Evolutionary conservation across 495 filamentous ascomycete species (phyloP), one percentile per base, ranked within the genome.

Genomic region (Penicillium steckii): DNA sequence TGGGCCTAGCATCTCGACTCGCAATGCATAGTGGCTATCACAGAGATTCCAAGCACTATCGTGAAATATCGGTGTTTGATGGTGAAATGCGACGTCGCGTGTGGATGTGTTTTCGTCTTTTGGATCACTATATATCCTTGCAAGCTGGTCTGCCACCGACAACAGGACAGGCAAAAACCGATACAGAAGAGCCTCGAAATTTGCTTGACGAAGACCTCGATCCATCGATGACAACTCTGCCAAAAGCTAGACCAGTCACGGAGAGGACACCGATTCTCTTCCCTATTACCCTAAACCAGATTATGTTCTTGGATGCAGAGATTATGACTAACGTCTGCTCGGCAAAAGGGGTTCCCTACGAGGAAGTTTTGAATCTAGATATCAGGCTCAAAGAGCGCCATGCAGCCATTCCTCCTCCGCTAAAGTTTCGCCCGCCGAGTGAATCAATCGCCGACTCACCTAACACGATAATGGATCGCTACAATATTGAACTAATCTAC

Each of bases 391-490:
- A 84, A 40, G 83, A 87, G 41, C 69, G 83, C 17, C 81, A 81
- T 51, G 77, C 73, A 12, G 73, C 72, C 21, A 75, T 90, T 15
- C 86, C 91, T 18, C 80, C 82, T 7, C 84, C 91, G 62, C 72
- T 95, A 7, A 81, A 78, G 44, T 70, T 90, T 21, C 80, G 82
- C 25, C 72, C 83, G 1, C 72, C 89, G 18, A 84, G 86, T 42
- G 85, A 87, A 54, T 80, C 74, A 12, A 82, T 79, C 8, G 76
- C 82, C n/a, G 90, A 91, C 62, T 82, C 88, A 1, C 81, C 87
- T 8, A 84, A 80, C 13, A 70, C 91, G 1, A 84, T 95, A 38
- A 90, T 94, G 77, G 86, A 90, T 58, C 85, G 90, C 15, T 88
- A 85, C 60, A 85, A 83, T 51, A 71, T 93, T 13, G 87, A 93